A percentile compares a stretch with the other conserved stretches of the same genome.
phyloP scores from a whole-genome alignment of 768 basidiomycete genomes.

The Heimioporus sp. region DNA sequence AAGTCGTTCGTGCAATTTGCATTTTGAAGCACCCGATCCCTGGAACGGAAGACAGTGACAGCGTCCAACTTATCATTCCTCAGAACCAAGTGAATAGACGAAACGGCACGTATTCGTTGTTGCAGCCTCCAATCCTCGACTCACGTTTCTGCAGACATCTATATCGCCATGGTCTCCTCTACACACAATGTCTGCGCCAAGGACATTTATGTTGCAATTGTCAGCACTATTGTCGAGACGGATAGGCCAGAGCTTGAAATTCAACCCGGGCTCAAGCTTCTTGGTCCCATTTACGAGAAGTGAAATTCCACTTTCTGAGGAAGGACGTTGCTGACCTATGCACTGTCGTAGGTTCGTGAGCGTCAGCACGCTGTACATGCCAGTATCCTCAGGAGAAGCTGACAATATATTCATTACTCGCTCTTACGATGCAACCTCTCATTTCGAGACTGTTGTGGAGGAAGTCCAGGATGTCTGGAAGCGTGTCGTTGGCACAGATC shows the following conservation, averaged over 20 bases:
- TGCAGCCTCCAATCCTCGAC: background rate
- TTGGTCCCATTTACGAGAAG: constrained; percentile 95
- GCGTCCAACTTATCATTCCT: constrained; percentile 96
- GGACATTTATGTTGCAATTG: constrained; percentile 94
- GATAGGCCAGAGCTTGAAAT: constrained; percentile 90
- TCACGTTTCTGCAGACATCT: constrained; percentile 70
- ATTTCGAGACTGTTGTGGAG: constrained; percentile 98
- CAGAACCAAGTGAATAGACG: constrained; percentile 94
- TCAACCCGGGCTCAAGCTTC: constrained; percentile 83
- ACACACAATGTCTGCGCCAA: constrained; percentile 98
- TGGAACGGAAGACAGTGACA: constrained; percentile 93
- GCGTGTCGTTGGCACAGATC: constrained; percentile 71
- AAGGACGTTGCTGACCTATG: constrained; percentile 8
- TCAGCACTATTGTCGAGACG: constrained; percentile 98
- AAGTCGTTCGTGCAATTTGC: constrained; percentile 96
- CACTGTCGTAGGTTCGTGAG: constrained; percentile 71
- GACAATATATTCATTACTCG: constrained; percentile 98
- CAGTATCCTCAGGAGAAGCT: constrained; percentile 72
- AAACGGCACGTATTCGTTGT: constrained; percentile 62
- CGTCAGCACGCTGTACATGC: constrained; percentile 84
- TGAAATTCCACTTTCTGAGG: constrained; percentile 34
- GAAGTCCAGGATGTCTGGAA: constrained; percentile 97
- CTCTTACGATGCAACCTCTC: constrained; percentile 97
- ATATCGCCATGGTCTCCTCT: constrained; percentile 95
- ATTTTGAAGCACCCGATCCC: constrained; percentile 98